A percentile compares a stretch with the other conserved stretches of the same genome.
phyloP scores from a whole-genome alignment of 306 rosid species.

The Geum urbanum region DNA sequence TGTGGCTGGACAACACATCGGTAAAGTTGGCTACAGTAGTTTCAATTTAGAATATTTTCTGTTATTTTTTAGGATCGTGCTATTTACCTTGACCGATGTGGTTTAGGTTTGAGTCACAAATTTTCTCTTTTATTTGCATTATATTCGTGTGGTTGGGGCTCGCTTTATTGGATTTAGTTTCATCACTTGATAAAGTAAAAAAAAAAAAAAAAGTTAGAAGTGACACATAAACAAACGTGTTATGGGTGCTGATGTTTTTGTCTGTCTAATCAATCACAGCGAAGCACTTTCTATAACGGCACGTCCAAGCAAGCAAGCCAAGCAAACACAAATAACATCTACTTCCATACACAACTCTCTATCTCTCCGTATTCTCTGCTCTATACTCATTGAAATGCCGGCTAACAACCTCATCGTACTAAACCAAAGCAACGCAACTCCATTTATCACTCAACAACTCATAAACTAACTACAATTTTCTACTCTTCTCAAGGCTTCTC shows the following conservation, averaged over 20 bases:
- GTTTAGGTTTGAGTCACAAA: too few species aligned
- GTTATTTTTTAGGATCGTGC: too few species aligned
- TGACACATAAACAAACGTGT: slow-evolving; percentile 18
- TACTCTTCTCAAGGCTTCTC: background rate
- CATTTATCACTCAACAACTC: slow-evolving; percentile 7
- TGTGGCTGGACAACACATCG: too few species aligned
- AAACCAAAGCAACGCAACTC: slow-evolving; percentile 20
- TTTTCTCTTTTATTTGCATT: too few species aligned
- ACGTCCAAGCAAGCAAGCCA: slow-evolving; percentile 52
- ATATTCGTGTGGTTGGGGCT: too few species aligned
- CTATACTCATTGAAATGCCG: slow-evolving; percentile 27
- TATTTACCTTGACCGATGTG: too few species aligned
- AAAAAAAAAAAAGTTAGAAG: too few species aligned
- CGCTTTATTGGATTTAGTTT: too few species aligned
- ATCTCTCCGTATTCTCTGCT: slow-evolving; percentile 3
- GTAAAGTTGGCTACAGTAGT: too few species aligned
- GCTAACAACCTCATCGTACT: slow-evolving; percentile 21
- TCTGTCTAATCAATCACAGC: slow-evolving; percentile 14
- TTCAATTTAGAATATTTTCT: too few species aligned
- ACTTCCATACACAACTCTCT: background rate
- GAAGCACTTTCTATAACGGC: slow-evolving; percentile 42
- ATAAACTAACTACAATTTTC: background rate
- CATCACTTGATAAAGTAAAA: too few species aligned
- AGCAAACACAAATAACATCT: background rate
- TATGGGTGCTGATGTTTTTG: background rate